Base-by-base conservation (phyloP, 2,329 filamentous ascomycete genomes). In the Phyllosticta citriasiana region DNA sequence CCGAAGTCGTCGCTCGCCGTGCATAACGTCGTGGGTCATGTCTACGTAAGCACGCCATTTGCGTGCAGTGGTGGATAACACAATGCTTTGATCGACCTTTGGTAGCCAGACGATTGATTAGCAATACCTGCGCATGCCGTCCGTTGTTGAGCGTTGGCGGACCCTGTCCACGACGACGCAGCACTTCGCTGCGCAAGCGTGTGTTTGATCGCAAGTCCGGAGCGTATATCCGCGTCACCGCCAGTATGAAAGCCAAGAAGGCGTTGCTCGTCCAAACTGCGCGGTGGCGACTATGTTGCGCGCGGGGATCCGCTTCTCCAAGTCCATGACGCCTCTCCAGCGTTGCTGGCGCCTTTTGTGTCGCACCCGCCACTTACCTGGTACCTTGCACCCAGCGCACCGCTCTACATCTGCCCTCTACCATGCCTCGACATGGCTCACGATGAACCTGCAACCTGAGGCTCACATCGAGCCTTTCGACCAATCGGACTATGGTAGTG, bases 401-500 rank as follows among this genome's bases (percentile, higher is more conserved):
- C 14, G 16, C 1, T 4, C 5, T 7, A 2, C 16, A 47, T n/a
- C 16, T 6, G 14, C 27, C 27, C 27, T 57, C 59, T 57, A 58
- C 55, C 55, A 62, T 56, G 60, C 55, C 55, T 25, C 33, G 50
- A 51, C 30, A 55, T 55, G 52, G 51, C 55, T 25, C 25, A 54
- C 22, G 24, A 61, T 61, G 60, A 40, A 55, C 33, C n/a, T 24
- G 30, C 53, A 54, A 27, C 12, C 26, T 19, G 40, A 30, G 19
- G 8, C 59, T 19, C 26, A 14, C 6, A 22, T 24, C 19, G 24
- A 56, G 8, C 14, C 19, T 12, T 26, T 50, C 40, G 19, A 33
- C 19, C 27, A 57, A 16, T 57, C 60, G 30, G 83, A 86, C 65
- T 87, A 87, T 78, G 85, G 83, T 63, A 84, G 82, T 4, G 84